These are phyloP conservation scores for Globisporangium carolinianum DNA, from an alignment of 352 stramenopile genomes.

Conservation along the genomic window DNA sequence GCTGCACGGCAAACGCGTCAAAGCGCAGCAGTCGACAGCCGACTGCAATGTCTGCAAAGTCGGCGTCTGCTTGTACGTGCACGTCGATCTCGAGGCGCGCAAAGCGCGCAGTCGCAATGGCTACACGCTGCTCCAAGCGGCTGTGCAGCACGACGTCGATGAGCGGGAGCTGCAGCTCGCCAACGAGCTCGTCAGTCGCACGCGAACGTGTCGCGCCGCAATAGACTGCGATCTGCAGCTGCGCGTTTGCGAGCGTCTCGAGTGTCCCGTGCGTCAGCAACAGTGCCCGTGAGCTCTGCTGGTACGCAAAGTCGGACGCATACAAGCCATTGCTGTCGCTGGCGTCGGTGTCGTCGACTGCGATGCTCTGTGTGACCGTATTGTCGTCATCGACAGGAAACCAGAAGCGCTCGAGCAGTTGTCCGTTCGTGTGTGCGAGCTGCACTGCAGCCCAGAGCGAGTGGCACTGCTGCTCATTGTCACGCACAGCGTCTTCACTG, in stretches of 20 bases:
- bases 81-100: slow-evolving; percentile 27
- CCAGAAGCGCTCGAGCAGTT: slow-evolving; percentile 37
- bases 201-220: slow-evolving; percentile 19
- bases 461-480: slow-evolving; percentile 4
- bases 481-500: background rate
- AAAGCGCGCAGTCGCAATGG: slow-evolving; percentile 6
- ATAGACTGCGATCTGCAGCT: slow-evolving; percentile 37
- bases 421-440: slow-evolving; percentile 20
- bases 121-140: slow-evolving; percentile 14
- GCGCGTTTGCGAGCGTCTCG: slow-evolving; percentile 28
- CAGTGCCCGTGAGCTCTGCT: slow-evolving; percentile 40
- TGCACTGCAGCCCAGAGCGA: slow-evolving; percentile 37
- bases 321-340: background rate
- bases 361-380: slow-evolving; percentile 30
- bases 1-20: slow-evolving; percentile 22
- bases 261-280: slow-evolving; percentile 24
- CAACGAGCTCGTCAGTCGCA: slow-evolving; percentile 27
- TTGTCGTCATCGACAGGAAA: slow-evolving; percentile 49
- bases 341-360: slow-evolving; percentile 2
- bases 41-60: slow-evolving; percentile 40
- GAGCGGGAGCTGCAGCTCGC: slow-evolving; percentile 29
- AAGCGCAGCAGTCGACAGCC: slow-evolving; percentile 37
- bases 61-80: slow-evolving; percentile 32
- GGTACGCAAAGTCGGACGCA: slow-evolving; percentile 22
- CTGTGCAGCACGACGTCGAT: slow-evolving; percentile 21